Percentiles rank a stretch among this genome's conserved stretches.
Conservation (phyloP, 352 stramenopile species). For the Globisporangium sylvaticum region DNA sequence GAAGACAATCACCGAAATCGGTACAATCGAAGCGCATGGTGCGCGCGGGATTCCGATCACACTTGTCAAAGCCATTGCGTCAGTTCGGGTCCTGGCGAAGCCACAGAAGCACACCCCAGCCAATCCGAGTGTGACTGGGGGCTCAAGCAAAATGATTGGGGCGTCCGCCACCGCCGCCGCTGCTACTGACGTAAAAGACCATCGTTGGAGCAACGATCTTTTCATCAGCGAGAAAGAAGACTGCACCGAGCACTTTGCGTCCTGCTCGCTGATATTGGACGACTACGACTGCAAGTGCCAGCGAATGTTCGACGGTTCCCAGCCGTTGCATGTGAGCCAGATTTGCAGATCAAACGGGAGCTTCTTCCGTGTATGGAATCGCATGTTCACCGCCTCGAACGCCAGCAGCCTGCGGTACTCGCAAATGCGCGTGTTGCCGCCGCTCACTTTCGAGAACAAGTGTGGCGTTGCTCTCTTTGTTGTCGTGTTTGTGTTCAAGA, state of each 20-base stretch:
- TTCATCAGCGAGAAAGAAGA: slow-evolving; percentile 71
- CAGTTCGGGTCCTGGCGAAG: slow-evolving; percentile 60
- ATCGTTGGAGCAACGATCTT: slow-evolving; percentile 83
- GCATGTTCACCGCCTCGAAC: slow-evolving; percentile 64
- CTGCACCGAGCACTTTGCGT: slow-evolving; percentile 49
- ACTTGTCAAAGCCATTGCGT: slow-evolving; percentile 48
- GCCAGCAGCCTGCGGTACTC: slow-evolving; percentile 62
- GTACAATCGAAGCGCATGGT: slow-evolving; percentile 56
- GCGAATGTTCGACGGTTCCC: slow-evolving; percentile 72
- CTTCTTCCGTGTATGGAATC: slow-evolving; percentile 64
- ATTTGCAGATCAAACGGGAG: slow-evolving; percentile 66
- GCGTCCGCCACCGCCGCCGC: neutral
- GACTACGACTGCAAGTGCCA: slow-evolving; percentile 77
- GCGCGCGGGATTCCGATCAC: slow-evolving; percentile 66
- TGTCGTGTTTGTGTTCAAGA: slow-evolving; percentile 81
- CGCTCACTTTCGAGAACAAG: slow-evolving; percentile 76
- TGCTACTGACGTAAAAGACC: slow-evolving; percentile 26
- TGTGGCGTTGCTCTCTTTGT: slow-evolving; percentile 62
- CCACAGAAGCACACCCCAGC: slow-evolving; percentile 24
- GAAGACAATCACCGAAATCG: slow-evolving; percentile 53
- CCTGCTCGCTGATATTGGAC: slow-evolving; percentile 61
- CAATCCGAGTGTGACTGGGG: neutral
- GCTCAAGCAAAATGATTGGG: neutral
- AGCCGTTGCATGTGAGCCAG: slow-evolving; percentile 66
- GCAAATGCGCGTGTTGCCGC: slow-evolving; percentile 58